These are phyloP conservation scores for Cochlearia excelsa DNA, from an alignment of 345 rosid species.

Conservation along the genomic window DNA sequence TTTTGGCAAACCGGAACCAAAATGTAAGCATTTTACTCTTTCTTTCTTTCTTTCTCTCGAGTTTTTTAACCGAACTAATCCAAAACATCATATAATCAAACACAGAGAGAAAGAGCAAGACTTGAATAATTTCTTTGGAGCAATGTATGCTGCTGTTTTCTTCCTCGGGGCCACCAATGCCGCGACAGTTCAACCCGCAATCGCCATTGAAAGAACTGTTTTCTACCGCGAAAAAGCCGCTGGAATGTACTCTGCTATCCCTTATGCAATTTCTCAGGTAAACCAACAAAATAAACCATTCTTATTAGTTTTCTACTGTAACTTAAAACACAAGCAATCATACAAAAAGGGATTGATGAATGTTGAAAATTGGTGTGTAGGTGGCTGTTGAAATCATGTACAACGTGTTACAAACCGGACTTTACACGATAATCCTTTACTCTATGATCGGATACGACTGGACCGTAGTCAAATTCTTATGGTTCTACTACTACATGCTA, in stretches of 20 bases:
- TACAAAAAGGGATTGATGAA: neutral
- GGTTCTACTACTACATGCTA: slow-evolving; percentile 62
- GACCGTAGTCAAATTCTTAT: slow-evolving; percentile 45
- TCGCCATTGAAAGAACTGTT: slow-evolving; percentile 68
- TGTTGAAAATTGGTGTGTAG: slow-evolving; percentile 35
- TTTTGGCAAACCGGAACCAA: slow-evolving; percentile 69
- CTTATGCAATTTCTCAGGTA: slow-evolving; percentile 82
- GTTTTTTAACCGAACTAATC: too few relatives aligned
- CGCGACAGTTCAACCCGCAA: slow-evolving; percentile 57
- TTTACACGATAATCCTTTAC: slow-evolving; percentile 58
- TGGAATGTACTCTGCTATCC: slow-evolving; percentile 80
- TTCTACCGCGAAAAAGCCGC: slow-evolving; percentile 86
- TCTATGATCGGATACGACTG: slow-evolving; percentile 77
- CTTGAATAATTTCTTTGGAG: slow-evolving; percentile 63
- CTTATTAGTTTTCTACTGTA: neutral
- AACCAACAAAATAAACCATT: neutral
- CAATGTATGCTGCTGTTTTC: slow-evolving; percentile 57
- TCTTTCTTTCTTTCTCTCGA: neutral
- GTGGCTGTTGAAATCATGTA: slow-evolving; percentile 66
- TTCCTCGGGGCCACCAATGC: slow-evolving; percentile 73
- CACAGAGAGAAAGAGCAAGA: slow-evolving; percentile 56
- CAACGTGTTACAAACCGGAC: slow-evolving; percentile 47
- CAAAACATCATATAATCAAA: neutral
- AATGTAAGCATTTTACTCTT: slow-evolving; percentile 37
- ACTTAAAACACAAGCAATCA: neutral